Evolutionary conservation across 768 basidiomycete species (phyloP).

Genomic region (Phanerochaete sordida): DNA sequence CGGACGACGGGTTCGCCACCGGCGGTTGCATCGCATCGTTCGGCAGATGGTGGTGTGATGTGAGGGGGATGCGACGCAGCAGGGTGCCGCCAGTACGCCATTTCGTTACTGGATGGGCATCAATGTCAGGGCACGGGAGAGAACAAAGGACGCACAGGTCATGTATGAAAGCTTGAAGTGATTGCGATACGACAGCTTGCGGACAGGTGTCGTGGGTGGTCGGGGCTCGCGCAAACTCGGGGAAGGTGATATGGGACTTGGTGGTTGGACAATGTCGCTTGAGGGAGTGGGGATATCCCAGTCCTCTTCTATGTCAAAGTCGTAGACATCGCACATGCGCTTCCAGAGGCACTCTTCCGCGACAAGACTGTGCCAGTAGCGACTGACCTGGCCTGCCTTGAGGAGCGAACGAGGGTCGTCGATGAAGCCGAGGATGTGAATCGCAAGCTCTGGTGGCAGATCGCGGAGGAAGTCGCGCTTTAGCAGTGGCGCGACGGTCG

Average conservation of each 20-base stretch:
- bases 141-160: constrained; percentile 47
- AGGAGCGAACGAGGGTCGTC: constrained; percentile 72
- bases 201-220: neutral
- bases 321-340: constrained; percentile 59
- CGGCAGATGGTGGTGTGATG: constrained; percentile 11
- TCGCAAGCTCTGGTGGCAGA: constrained; percentile 55
- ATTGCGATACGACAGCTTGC: constrained; percentile 54
- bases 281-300: constrained; percentile 15
- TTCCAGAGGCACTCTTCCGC: constrained; percentile 82
- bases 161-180: constrained; percentile 74
- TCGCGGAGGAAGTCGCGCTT: constrained; percentile 54
- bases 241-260: constrained; percentile 16
- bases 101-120: constrained; percentile 12
- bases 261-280: constrained; percentile 16
- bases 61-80: constrained; percentile 10
- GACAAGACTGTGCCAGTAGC: constrained; percentile 65
- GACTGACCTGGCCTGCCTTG: constrained; percentile 66
- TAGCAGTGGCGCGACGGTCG: constrained; percentile 60
- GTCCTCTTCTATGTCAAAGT: constrained; percentile 41
- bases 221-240: neutral
- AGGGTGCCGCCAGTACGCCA: constrained; percentile 13
- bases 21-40: constrained; percentile 17
- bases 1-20: constrained; percentile 38
- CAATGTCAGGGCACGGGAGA: neutral
- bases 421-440: constrained; percentile 74